These are phyloP conservation scores for Xerocomus nothofagi DNA, from an alignment of 1,284 basidiomycete species.

Conservation along the genomic window DNA sequence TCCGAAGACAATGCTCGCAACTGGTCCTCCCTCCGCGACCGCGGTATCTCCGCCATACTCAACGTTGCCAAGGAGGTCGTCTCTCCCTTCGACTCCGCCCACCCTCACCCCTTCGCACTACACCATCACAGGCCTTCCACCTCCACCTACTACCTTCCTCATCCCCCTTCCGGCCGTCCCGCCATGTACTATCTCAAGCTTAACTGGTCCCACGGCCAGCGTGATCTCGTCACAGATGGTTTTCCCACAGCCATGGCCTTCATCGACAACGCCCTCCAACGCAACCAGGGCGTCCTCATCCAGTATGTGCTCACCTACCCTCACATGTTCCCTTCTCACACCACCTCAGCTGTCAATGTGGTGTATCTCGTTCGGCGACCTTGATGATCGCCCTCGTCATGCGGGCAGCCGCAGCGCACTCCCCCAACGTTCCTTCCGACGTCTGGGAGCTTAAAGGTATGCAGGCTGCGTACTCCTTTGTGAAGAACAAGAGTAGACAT, in stretches of 20 bases:
- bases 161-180: slow-evolving; percentile 65
- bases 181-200: slow-evolving; percentile 90
- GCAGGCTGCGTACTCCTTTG: slow-evolving; percentile 91
- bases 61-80: slow-evolving; percentile 95
- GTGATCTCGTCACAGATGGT: slow-evolving; percentile 77
- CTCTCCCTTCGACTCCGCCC: slow-evolving; percentile 65
- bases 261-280: slow-evolving; percentile 72
- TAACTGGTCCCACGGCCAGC: slow-evolving; percentile 92
- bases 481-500: slow-evolving; percentile 86
- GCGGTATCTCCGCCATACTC: slow-evolving; percentile 79
- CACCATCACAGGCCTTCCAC: slow-evolving; percentile 36
- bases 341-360: slow-evolving; percentile 83
- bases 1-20: slow-evolving; percentile 92
- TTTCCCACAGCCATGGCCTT: slow-evolving; percentile 82
- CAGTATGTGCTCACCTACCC: slow-evolving; percentile 60
- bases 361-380: slow-evolving; percentile 93
- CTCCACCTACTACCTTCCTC: slow-evolving; percentile 62
- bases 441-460: slow-evolving; percentile 83
- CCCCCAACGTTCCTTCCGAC: slow-evolving; percentile 65
- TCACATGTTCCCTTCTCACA: slow-evolving; percentile 15
- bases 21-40: slow-evolving; percentile 66
- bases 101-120: slow-evolving; percentile 54
- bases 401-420: slow-evolving; percentile 81
- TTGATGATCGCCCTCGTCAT: slow-evolving; percentile 93
- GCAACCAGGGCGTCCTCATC: slow-evolving; percentile 79